Conservation (phyloP, 441 rosid genomes). For the Erysimum pusillum region DNA sequence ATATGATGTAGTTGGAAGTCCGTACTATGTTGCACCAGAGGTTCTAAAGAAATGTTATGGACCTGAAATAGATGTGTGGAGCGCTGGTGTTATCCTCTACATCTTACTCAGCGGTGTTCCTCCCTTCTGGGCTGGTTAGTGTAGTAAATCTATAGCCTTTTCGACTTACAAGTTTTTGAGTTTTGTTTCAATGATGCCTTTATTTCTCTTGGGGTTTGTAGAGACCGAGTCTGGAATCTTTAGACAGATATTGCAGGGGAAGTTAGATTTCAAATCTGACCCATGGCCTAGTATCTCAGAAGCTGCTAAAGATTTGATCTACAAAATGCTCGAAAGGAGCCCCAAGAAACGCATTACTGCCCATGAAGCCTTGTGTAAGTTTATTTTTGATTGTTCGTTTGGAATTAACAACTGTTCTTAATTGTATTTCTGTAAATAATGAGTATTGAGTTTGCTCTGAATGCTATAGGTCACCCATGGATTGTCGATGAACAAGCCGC, state of each 20-base stretch:
- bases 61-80: constrained; percentile 56
- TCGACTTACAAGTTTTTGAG: too few relatives aligned
- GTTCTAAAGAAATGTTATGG: constrained; percentile 54
- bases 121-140: constrained; percentile 49
- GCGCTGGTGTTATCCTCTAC: constrained; percentile 54
- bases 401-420: too few relatives aligned
- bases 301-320: constrained; percentile 81
- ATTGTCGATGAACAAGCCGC: constrained; percentile 64
- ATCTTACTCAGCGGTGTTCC: constrained; percentile 56
- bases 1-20: constrained; percentile 54
- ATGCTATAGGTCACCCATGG: constrained; percentile 95
- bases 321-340: constrained; percentile 81
- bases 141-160: too few relatives aligned
- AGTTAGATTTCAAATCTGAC: constrained; percentile 77
- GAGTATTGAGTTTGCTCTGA: too few relatives aligned
- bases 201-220: too few relatives aligned
- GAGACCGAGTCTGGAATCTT: constrained; percentile 93
- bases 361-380: constrained; percentile 86
- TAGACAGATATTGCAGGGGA: constrained; percentile 77
- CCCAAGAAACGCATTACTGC: constrained; percentile 83
- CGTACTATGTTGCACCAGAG: constrained; percentile 60
- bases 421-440: too few relatives aligned
- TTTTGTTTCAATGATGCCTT: too few relatives aligned
- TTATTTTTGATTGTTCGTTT: too few relatives aligned
- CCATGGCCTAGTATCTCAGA: constrained; percentile 91